Percentiles rank a stretch among this genome's conserved stretches.
phyloP scores from a whole-genome alignment of 2,329 filamentous ascomycete genomes.

The Talaromyces sp. region DNA sequence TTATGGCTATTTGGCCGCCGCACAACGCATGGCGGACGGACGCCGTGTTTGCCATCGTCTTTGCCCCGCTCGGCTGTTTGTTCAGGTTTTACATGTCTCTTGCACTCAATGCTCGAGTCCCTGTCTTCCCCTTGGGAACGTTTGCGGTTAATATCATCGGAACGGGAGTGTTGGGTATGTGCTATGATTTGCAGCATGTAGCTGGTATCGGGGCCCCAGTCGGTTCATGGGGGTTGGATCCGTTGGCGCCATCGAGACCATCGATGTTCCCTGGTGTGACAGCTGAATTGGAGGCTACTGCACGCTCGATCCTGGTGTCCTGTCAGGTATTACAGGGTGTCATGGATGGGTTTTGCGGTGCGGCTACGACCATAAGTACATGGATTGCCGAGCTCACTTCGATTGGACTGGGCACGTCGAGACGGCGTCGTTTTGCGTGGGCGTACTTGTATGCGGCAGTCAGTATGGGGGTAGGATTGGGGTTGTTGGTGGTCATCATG shows the following conservation, averaged over 20 bases:
- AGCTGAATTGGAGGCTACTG: constrained; percentile 12
- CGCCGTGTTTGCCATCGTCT: constrained; percentile 71
- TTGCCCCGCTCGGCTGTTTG: constrained; percentile 77
- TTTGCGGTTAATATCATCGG: constrained; percentile 78
- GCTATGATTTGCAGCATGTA: constrained; percentile 73
- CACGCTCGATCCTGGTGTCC: constrained; percentile 46
- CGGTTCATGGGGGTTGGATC: constrained; percentile 24
- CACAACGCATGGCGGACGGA: constrained; percentile 68
- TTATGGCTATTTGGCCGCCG: constrained; percentile 70
- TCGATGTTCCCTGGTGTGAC: not conserved
- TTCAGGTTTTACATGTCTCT: constrained; percentile 69
- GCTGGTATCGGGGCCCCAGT: constrained; percentile 43
- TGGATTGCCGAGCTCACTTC: constrained; percentile 61
- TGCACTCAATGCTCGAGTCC: constrained; percentile 62
- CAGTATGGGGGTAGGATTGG: constrained; percentile 49
- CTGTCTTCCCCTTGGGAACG: constrained; percentile 77
- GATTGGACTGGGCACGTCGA: constrained; percentile 35
- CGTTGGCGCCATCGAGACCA: constrained; percentile 28
- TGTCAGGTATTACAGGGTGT: constrained; percentile 67
- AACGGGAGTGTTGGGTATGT: constrained; percentile 68
- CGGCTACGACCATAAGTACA: constrained; percentile 63
- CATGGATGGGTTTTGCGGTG: constrained; percentile 66
- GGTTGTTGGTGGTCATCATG: constrained; percentile 52
- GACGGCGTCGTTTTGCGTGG: constrained; percentile 38
- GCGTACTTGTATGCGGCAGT: constrained; percentile 59